Base-by-base conservation (phyloP, 805 yeast species). In the Zygoascus ofunaensis region DNA sequence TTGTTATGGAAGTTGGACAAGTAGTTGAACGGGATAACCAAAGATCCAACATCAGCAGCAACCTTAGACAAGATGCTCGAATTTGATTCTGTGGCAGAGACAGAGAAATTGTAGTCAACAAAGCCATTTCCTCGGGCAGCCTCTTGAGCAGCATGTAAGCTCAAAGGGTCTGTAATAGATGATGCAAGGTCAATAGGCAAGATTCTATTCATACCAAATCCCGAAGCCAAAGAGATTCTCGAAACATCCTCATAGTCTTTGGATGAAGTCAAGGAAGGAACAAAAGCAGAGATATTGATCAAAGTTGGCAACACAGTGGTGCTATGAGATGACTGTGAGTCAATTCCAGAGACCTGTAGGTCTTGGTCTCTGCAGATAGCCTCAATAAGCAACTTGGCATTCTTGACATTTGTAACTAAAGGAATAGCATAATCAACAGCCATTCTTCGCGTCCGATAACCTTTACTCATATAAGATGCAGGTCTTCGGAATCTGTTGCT, bases 381-480 rank as follows among this genome's bases (percentile, higher is more conserved):
- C 70, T 92, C 97, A 54, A 92, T 80, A 66, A 92, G 73, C 54
- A 92, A 72, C 69, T 92, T 92, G 50, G 99, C 99, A 73, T 89
- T 82, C 70, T 92, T 92, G 55, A 92, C 97, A 62, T 92, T 92
- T 53, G 99, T 92, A 41, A 92, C 95, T 64, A 92, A 74, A 42
- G 99, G 99, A 62, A 92, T 87, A 42, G 97, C 89, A 65, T 85
- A 94, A 69, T 92, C 99, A 54, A 92, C 97, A 55, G 99, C 98
- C 97, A 92, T 85, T 74, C 99, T 92, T 76, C 99, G 94, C 38
- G 97, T 86, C 66, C 78, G 80, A 75, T 92, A 92, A 64, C 99
- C 99, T 71, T 85, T 87, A 23, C 96, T 86, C 74, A 92, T 87
- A 70, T 92, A 92, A 50, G 90, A 83, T 45, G 99, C 97, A 49